Percentiles rank a stretch among this genome's conserved stretches.
These are phyloP conservation scores for Trichosporon ovoides DNA, from an alignment of 1,284 basidiomycete genomes.

Conservation along the genomic window DNA sequence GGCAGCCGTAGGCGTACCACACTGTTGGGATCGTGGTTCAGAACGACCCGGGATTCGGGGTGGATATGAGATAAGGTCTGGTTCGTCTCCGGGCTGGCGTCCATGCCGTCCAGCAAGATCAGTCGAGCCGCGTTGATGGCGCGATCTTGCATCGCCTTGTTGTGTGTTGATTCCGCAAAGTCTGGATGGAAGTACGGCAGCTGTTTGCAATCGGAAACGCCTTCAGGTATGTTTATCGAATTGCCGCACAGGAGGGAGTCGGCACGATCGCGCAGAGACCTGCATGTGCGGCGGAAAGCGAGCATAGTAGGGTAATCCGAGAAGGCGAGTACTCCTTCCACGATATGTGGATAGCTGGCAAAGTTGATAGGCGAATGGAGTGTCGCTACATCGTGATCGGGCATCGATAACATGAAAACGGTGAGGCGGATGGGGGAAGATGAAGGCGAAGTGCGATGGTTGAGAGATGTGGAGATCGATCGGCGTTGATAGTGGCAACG, in stretches of 20 bases:
- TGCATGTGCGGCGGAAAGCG: neutral
- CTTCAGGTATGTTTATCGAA: neutral
- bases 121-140: neutral
- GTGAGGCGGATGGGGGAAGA: neutral
- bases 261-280: neutral
- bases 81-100: neutral
- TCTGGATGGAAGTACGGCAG: neutral
- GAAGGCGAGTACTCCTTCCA: neutral
- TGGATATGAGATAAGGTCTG: neutral
- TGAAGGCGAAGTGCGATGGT: no score
- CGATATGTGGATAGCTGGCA: neutral
- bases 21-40: neutral
- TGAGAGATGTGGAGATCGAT: no score
- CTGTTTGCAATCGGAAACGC: neutral
- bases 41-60: neutral
- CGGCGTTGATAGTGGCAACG: no score
- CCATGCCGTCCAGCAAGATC: neutral
- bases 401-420: neutral
- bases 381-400: neutral
- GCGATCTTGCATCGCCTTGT: neutral
- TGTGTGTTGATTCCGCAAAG: no score
- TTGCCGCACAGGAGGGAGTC: neutral
- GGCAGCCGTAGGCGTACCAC: neutral
- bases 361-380: neutral
- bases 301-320: neutral